These are phyloP conservation scores for Plasmodium gallinaceum DNA, from an alignment of 169 alveolate genomes.

Conservation along the genomic window DNA sequence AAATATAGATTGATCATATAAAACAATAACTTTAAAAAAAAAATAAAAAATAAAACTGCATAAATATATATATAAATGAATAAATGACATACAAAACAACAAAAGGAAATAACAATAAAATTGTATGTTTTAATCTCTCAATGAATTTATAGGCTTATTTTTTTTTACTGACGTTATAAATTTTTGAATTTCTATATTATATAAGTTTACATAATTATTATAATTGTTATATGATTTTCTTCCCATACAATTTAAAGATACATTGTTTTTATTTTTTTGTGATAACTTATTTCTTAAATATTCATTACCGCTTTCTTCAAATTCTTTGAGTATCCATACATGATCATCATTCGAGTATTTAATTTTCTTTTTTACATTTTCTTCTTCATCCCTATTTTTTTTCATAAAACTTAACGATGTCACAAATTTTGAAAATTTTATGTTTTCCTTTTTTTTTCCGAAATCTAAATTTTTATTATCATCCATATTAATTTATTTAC, in stretches of 20 bases:
- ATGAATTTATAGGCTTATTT: slow-evolving; percentile 51
- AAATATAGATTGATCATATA: too few species aligned
- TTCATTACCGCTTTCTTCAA: slow-evolving; percentile 49
- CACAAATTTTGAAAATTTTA: slow-evolving; percentile 62
- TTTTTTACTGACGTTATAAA: slow-evolving; percentile 53
- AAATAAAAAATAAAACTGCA: not conserved
- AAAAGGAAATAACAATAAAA: slow-evolving; percentile 9
- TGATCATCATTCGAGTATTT: slow-evolving; percentile 72
- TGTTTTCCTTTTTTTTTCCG: slow-evolving; percentile 34
- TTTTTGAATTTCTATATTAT: slow-evolving; percentile 61
- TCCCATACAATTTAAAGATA: slow-evolving; percentile 66
- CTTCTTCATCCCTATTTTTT: slow-evolving; percentile 55
- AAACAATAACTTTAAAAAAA: too few species aligned
- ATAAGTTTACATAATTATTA: slow-evolving; percentile 35
- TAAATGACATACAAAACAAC: not conserved
- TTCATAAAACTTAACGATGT: slow-evolving; percentile 75
- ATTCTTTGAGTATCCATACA: slow-evolving; percentile 66
- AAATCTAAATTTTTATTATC: slow-evolving; percentile 13
- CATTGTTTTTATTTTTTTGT: slow-evolving; percentile 58
- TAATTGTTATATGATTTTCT: slow-evolving; percentile 63
- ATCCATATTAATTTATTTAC: slow-evolving; percentile 28
- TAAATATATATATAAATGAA: not conserved
- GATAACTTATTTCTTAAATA: slow-evolving; percentile 31
- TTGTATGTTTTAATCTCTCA: slow-evolving; percentile 12
- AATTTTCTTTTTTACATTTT: slow-evolving; percentile 54